phyloP scores from a whole-genome alignment of 306 rosid genomes.

The Carpinus viminea region DNA sequence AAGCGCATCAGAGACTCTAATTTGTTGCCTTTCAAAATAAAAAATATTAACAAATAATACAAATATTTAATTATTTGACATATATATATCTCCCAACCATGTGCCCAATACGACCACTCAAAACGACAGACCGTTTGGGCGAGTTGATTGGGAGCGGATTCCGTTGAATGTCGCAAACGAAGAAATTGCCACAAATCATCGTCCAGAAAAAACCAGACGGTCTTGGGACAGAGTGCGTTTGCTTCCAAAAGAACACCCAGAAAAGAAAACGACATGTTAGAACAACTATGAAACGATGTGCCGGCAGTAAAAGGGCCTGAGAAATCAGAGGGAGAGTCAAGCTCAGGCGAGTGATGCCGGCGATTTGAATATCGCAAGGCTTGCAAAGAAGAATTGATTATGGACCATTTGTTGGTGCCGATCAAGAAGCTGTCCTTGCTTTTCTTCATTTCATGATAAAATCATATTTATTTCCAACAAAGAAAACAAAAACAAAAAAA shows the following conservation, averaged over 20 bases:
- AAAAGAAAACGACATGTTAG: background rate
- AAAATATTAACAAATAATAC: too few species aligned
- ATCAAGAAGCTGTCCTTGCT: conserved; percentile 85
- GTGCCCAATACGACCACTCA: conserved; percentile 31
- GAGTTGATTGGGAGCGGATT: conserved; percentile 36
- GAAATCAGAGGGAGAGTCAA: conserved; percentile 42
- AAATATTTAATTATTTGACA: background rate
- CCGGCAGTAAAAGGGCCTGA: conserved; percentile 74
- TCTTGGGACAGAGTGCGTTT: conserved; percentile 90
- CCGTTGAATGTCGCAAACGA: conserved; percentile 60
- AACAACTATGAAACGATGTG: conserved; percentile 10
- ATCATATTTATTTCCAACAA: too few species aligned
- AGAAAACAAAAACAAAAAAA: too few species aligned
- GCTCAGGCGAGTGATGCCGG: conserved; percentile 78
- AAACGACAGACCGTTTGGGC: conserved; percentile 18
- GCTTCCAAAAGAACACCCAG: conserved; percentile 24
- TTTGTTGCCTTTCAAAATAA: conserved; percentile 58
- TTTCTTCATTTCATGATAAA: background rate
- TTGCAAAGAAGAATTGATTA: conserved; percentile 26
- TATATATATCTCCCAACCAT: conserved; percentile 41
- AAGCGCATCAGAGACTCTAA: conserved; percentile 92
- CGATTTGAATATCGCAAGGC: conserved; percentile 57
- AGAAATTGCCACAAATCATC: conserved; percentile 89
- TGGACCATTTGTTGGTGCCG: conserved; percentile 23
- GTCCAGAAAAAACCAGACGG: conserved; percentile 17